Conservation (phyloP, 768 basidiomycete species). For the Obba rivulosa region DNA sequence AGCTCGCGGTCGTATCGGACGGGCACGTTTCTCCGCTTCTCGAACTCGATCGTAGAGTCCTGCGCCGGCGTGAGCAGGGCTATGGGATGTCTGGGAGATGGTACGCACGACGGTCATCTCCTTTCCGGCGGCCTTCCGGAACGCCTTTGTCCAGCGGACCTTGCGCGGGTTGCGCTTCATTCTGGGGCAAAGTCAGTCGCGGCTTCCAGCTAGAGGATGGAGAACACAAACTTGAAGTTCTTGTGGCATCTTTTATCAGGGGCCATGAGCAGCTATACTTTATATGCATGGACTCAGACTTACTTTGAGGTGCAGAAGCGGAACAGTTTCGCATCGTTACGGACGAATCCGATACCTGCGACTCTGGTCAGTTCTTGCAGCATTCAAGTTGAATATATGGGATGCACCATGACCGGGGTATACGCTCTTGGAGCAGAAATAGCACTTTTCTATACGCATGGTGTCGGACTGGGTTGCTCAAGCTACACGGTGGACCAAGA, state of each 20-base stretch:
- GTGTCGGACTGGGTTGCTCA: constrained; percentile 11
- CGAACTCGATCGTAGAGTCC: constrained; percentile 99
- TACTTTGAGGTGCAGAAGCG: constrained; percentile 98
- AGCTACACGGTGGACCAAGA: neutral
- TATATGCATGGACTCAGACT: constrained; percentile 19
- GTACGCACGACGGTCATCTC: constrained; percentile 94
- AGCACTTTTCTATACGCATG: constrained; percentile 98
- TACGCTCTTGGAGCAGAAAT: constrained; percentile 94
- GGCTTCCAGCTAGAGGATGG: neutral
- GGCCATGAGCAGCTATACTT: constrained; percentile 9
- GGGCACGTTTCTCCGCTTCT: constrained; percentile 96
- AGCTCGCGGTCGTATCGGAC: constrained; percentile 96
- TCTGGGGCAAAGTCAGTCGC: constrained; percentile 32
- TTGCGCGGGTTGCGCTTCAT: constrained; percentile 99
- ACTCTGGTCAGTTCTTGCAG: constrained; percentile 1
- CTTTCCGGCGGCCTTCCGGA: constrained; percentile 97
- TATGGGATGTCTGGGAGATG: neutral
- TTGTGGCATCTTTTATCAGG: constrained; percentile 84
- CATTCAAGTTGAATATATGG: neutral
- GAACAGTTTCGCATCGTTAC: constrained; percentile 98
- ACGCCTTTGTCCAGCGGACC: constrained; percentile 99
- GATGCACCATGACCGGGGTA: constrained; percentile 90
- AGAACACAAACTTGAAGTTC: constrained; percentile 84
- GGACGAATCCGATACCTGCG: constrained; percentile 87
- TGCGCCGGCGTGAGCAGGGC: constrained; percentile 25